Evolutionary conservation across 768 basidiomycete genomes (phyloP).

Genomic region (Flagelloscypha sp.): DNA sequence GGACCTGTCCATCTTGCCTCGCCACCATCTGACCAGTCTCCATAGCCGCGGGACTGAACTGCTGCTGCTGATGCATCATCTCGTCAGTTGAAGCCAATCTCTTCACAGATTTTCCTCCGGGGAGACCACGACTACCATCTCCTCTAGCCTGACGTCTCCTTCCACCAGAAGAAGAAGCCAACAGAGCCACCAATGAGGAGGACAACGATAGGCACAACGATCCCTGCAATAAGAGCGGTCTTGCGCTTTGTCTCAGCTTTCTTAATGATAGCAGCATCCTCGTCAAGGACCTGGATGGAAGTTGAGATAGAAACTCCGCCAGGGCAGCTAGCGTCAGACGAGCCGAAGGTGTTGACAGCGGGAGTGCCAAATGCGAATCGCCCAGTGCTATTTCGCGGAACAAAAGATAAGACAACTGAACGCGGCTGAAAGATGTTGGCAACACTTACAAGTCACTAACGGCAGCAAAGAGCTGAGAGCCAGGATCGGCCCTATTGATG

Average conservation of each 20-base stretch:
- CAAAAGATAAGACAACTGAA: constrained; percentile 3
- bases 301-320: constrained; percentile 11
- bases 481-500: constrained; percentile 33
- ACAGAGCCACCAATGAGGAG: constrained; percentile 18
- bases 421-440: neutral
- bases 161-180: constrained; percentile 15
- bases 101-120: constrained; percentile 1
- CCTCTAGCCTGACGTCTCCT: constrained; percentile 3
- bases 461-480: constrained; percentile 21
- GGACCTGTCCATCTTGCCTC: constrained; percentile 11
- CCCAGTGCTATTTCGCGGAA: constrained; percentile 34
- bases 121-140: too few species aligned
- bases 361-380: constrained; percentile 26
- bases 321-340: neutral
- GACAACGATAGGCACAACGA: constrained; percentile 22
- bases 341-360: constrained; percentile 18
- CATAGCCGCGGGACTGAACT: constrained; percentile 6
- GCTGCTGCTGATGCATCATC: constrained; percentile 6
- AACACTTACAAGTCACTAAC: constrained; percentile 35
- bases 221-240: constrained; percentile 21
- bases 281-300: constrained; percentile 20
- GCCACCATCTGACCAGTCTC: constrained; percentile 2
- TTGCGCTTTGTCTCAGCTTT: constrained; percentile 14
- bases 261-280: constrained; percentile 7
- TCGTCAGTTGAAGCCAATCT: constrained; percentile 1